A percentile compares a stretch with the other conserved stretches of the same genome.
Conservation (phyloP, 345 rosid genomes). For the Rubroshorea leprosula region DNA sequence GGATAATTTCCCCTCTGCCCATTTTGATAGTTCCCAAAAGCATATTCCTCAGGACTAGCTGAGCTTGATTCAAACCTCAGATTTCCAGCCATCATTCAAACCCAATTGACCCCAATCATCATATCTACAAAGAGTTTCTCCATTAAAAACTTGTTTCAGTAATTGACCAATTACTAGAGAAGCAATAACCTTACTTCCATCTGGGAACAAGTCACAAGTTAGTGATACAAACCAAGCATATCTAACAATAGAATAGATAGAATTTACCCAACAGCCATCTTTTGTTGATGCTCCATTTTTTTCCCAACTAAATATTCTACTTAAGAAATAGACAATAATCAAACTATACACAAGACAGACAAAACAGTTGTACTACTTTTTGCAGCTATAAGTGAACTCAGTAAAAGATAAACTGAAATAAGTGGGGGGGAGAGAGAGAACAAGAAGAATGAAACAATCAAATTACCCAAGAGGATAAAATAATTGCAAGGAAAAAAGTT, state of each 20-base stretch:
- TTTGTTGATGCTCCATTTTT: too few species aligned
- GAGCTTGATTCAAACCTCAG: slow-evolving; percentile 37
- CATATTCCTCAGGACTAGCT: slow-evolving; percentile 35
- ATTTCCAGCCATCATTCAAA: slow-evolving; percentile 39
- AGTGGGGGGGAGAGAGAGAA: too few species aligned
- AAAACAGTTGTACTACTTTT: too few species aligned
- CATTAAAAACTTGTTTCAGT: slow-evolving; percentile 6
- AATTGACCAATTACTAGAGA: slow-evolving; percentile 2
- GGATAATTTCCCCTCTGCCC: slow-evolving; percentile 39
- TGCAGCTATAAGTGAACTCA: too few species aligned
- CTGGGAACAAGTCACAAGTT: not conserved
- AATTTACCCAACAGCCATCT: too few species aligned
- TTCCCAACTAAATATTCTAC: too few species aligned
- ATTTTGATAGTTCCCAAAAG: slow-evolving; percentile 37
- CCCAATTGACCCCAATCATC: slow-evolving; percentile 12
- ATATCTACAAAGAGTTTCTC: slow-evolving; percentile 2
- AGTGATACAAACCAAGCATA: too few species aligned
- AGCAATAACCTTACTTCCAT: not conserved
- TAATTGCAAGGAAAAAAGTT: not conserved
- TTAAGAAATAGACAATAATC: too few species aligned
- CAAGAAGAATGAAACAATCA: not conserved
- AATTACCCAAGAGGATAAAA: not conserved
- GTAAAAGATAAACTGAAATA: not conserved
- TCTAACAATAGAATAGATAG: too few species aligned
- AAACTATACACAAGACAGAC: too few species aligned